Base-by-base conservation (phyloP, 768 basidiomycete species). In the Mycena vulgaris region DNA sequence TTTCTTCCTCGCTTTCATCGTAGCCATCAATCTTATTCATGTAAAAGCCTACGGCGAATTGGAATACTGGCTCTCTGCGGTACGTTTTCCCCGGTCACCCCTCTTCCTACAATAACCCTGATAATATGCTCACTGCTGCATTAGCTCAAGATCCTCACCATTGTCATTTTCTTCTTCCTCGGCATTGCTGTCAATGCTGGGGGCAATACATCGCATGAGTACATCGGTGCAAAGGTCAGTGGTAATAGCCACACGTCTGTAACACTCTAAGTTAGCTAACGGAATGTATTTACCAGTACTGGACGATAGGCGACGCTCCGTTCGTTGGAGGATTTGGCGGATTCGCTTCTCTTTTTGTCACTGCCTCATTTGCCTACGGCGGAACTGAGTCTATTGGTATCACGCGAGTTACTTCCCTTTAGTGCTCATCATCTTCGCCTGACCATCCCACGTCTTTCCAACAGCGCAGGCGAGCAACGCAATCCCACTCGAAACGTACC, bases 311-410 rank as follows among this genome's bases (percentile, higher is more conserved):
- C 10, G 95, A 92, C 4, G 93, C 93, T 0, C 95, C 94, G n/a
- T 96, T 96, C 75, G 91, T 93, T 23, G 90, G 90, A 21, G 95
- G 94, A 0, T 94, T 96, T 74, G 89, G 90, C 8, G 94, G 94
- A 1, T 95, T 95, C 74, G 92, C 92, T 0, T 84, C 82, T 25
- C 93, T 95, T 9, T 95, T 95, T 71, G 93, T 95, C 10, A 95
- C 94, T 0, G 94, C 94, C 17, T 93, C 93, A 75, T 95, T 94
- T 80, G 93, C 94, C 4, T 95, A 89, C 75, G 95, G 93, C 23
- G 94, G 95, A 16, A 97, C 96, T 1, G 96, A 97, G 80, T 93
- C 94, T 72, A 84, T 98, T 65, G 96, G 95, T 33, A 92, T 98
- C 65, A 96, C 96, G 62, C 62, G 27, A 63, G 62, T 63, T 39